These are phyloP conservation scores for Aureobasidium sp. DNA, from an alignment of 2,329 filamentous ascomycete species.

Conservation along the genomic window DNA sequence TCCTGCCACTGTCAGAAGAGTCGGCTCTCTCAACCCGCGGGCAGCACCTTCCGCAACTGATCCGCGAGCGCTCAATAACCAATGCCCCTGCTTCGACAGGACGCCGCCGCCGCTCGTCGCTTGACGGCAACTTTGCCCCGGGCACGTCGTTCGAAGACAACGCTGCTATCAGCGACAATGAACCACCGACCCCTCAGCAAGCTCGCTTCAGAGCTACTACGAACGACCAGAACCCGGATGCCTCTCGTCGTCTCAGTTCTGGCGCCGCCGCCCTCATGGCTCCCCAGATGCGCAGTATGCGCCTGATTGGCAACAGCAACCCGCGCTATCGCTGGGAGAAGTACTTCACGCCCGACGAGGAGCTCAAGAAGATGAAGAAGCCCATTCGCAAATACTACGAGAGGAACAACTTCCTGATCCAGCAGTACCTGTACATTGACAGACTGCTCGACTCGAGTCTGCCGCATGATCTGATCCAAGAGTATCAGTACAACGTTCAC, in stretches of 20 bases:
- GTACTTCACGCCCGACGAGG: constrained; percentile 76
- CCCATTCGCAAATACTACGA: constrained; percentile 80
- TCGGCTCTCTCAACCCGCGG: constrained; percentile 37
- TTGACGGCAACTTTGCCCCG: constrained; percentile 14
- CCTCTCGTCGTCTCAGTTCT: constrained; percentile 33
- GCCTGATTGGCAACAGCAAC: constrained; percentile 83
- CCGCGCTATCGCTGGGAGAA: constrained; percentile 76
- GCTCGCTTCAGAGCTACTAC: background rate
- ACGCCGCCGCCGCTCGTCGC: constrained; percentile 4
- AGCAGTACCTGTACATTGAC: constrained; percentile 92
- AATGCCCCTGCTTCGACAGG: constrained; percentile 18
- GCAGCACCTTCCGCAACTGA: constrained; percentile 34
- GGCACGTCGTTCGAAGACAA: constrained; percentile 10
- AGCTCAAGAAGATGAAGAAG: constrained; percentile 66
- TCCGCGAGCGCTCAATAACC: constrained; percentile 22
- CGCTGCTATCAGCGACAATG: constrained; percentile 12
- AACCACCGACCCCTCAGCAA: background rate
- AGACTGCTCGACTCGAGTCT: constrained; percentile 82
- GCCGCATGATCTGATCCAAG: constrained; percentile 85
- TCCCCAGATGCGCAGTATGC: constrained; percentile 71
- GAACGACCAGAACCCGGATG: background rate
- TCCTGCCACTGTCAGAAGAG: constrained; percentile 37
- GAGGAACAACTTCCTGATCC: constrained; percentile 78
- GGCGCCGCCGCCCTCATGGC: constrained; percentile 40
- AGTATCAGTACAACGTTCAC: constrained; percentile 62